Evolutionary conservation across 495 filamentous ascomycete genomes (phyloP).

Genomic region (Xylaria cubensis): DNA sequence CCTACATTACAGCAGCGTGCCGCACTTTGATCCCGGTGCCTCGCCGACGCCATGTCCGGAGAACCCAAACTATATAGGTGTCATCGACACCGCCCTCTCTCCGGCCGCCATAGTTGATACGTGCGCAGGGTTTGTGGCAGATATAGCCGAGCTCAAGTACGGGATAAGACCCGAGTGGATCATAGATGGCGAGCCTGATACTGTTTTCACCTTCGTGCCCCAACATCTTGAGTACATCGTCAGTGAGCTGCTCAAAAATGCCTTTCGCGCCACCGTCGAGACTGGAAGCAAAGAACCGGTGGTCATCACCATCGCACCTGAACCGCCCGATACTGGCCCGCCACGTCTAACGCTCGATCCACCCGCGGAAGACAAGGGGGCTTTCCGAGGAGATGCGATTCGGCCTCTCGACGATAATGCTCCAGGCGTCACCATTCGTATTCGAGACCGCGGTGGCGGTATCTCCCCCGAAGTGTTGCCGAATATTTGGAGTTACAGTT

Average conservation of each 20-base stretch:
- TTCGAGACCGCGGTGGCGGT: conserved; percentile 92
- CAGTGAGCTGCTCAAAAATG: conserved; percentile 95
- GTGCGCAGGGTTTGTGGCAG: conserved; percentile 88
- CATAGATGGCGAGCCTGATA: conserved; percentile 82
- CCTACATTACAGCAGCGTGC: conserved; percentile 81
- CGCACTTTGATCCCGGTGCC: conserved; percentile 61
- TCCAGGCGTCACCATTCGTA: conserved; percentile 91
- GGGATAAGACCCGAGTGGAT: conserved; percentile 82
- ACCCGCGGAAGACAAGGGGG: conserved; percentile 62
- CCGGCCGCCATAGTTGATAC: conserved; percentile 79
- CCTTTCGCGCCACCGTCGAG: conserved; percentile 91
- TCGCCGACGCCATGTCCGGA: conserved; percentile 55
- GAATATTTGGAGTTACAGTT: conserved; percentile 94
- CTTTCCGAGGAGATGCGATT: conserved; percentile 55
- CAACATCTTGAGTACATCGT: conserved; percentile 97
- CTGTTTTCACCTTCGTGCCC: conserved; percentile 87
- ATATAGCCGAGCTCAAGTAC: conserved; percentile 96
- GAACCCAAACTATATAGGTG: conserved; percentile 83
- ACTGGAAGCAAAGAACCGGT: conserved; percentile 65
- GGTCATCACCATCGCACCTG: conserved; percentile 89
- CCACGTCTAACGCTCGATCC: conserved; percentile 73
- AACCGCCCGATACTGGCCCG: conserved; percentile 60
- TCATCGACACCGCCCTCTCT: conserved; percentile 90
- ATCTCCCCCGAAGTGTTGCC: conserved; percentile 81
- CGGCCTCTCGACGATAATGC: conserved; percentile 66